Evolutionary conservation across 2,329 filamentous ascomycete genomes (phyloP).

Genomic region (Nigrospora osmanthi): DNA sequence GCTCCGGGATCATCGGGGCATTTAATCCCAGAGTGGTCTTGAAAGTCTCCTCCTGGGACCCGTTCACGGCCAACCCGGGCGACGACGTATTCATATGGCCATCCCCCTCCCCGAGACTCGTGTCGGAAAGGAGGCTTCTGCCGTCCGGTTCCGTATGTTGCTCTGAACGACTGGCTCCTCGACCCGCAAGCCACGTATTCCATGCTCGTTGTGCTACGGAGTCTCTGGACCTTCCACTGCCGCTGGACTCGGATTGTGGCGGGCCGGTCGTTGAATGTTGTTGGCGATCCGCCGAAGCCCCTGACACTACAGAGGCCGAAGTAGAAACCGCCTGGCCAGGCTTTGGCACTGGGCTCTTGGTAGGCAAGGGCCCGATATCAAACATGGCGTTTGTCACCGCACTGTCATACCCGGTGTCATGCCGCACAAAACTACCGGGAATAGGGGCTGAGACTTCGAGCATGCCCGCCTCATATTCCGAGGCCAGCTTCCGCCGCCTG

Average conservation of each 20-base stretch:
- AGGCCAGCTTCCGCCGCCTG: conserved; percentile 11
- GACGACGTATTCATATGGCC: conserved; percentile 8
- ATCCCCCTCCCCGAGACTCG: conserved; percentile 13
- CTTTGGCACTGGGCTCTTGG: background rate
- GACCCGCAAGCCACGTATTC: too few relatives aligned
- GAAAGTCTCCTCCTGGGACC: background rate
- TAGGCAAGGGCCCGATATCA: conserved; percentile 8
- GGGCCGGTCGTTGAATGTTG: too few relatives aligned
- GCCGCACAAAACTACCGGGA: conserved; percentile 17
- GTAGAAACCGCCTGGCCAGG: background rate
- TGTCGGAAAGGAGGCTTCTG: conserved; percentile 19
- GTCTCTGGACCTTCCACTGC: too few relatives aligned
- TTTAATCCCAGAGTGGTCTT: conserved; percentile 5
- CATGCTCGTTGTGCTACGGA: too few relatives aligned
- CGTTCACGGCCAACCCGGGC: background rate
- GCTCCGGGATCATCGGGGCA: conserved; percentile 13
- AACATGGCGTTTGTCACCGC: conserved; percentile 9
- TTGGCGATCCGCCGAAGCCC: too few relatives aligned
- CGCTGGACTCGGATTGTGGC: too few relatives aligned
- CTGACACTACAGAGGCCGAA: background rate
- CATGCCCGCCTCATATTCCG: conserved; percentile 5
- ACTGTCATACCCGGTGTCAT: conserved; percentile 8
- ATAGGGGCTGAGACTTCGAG: conserved; percentile 19
- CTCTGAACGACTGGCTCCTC: too few relatives aligned
- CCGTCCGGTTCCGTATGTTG: conserved; percentile 7